These are phyloP conservation scores for Ambrosia artemisiifolia DNA, from an alignment of 129 eudicot species.

Conservation along the genomic window DNA sequence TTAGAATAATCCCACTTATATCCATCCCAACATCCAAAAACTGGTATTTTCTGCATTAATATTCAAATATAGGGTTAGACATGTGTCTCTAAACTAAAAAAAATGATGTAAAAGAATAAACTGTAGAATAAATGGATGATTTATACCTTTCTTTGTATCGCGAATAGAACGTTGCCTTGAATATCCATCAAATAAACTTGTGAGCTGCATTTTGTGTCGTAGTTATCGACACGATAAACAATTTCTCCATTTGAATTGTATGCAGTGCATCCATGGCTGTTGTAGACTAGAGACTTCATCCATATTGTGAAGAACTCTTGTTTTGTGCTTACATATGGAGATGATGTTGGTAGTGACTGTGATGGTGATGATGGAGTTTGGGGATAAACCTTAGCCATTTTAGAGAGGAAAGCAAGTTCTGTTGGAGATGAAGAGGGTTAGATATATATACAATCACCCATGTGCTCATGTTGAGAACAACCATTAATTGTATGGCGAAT, in stretches of 20 bases:
- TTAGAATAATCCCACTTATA: conserved; percentile 40
- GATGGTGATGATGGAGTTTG: conserved; percentile 25
- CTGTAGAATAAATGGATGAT: not conserved
- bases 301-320: conserved; percentile 56
- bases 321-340: conserved; percentile 20
- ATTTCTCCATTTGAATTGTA: conserved; percentile 62
- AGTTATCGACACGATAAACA: conserved; percentile 70
- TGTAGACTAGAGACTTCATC: conserved; percentile 78
- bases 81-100: not conserved
- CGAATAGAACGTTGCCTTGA: conserved; percentile 56
- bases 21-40: conserved; percentile 65
- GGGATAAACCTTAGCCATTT: conserved; percentile 54
- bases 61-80: conserved; percentile 8
- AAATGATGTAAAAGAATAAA: not conserved
- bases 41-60: conserved; percentile 41
- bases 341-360: conserved; percentile 25
- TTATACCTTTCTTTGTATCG: conserved; percentile 58
- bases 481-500: conserved; percentile 11
- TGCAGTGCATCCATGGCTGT: conserved; percentile 74
- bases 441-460: conserved; percentile 10
- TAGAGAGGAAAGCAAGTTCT: conserved; percentile 13
- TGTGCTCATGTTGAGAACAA: conserved; percentile 22
- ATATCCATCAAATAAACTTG: conserved; percentile 69
- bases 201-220: conserved; percentile 47
- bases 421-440: conserved; percentile 19